phyloP scores from a whole-genome alignment of 176 grass and related monocot species.

The Phoenix dactylifera region DNA sequence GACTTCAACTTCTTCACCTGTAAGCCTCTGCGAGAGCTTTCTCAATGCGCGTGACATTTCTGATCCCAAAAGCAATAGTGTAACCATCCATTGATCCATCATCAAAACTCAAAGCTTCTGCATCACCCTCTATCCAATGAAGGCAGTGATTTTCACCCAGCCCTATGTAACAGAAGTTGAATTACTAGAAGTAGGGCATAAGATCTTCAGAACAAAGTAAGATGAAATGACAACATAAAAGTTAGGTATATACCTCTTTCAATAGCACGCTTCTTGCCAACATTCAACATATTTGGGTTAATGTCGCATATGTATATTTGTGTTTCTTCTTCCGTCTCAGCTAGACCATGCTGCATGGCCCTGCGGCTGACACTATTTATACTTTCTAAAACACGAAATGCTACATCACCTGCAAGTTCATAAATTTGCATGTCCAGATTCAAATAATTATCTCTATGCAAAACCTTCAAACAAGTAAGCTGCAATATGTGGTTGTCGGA shows the following conservation, averaged over 20 bases:
- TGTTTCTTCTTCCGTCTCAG: constrained; percentile 64
- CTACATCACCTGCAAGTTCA: constrained; percentile 55
- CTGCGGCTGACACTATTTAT: constrained; percentile 54
- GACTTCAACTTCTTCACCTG: constrained; percentile 32
- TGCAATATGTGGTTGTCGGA: no score
- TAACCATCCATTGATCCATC: constrained; percentile 90
- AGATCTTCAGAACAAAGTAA: background rate
- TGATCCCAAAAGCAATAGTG: constrained; percentile 88
- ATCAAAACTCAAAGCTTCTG: constrained; percentile 83
- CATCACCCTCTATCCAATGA: constrained; percentile 80
- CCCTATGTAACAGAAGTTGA: constrained; percentile 30
- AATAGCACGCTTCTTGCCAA: constrained; percentile 75
- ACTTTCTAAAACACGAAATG: constrained; percentile 69
- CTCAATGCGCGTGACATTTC: constrained; percentile 94
- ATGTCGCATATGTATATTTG: constrained; percentile 86
- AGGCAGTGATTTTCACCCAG: constrained; percentile 43
- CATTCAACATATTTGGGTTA: constrained; percentile 84
- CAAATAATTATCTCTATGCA: background rate
- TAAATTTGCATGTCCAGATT: no score
- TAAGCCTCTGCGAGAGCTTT: constrained; percentile 79
- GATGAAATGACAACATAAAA: no score
- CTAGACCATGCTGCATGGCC: constrained; percentile 42
- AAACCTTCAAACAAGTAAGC: background rate
- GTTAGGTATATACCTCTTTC: constrained; percentile 48
- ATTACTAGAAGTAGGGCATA: background rate